Percentiles rank a stretch among this genome's conserved stretches.
Conservation (phyloP, 805 yeast genomes). For the Candida boleticola region DNA sequence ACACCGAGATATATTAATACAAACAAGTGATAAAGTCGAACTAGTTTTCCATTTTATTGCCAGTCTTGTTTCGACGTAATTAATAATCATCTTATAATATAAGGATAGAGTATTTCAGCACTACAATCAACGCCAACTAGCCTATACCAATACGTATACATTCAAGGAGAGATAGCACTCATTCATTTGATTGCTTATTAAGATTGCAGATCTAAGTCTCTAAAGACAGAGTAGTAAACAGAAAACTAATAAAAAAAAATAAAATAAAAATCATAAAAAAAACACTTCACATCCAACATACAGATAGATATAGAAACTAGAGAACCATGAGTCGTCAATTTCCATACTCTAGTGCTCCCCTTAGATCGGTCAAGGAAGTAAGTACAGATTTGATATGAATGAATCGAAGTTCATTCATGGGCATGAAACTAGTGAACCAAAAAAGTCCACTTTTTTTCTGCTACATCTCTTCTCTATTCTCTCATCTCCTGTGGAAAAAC, state of each 20-base stretch:
- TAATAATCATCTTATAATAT: too few relatives aligned
- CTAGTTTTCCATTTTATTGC: too few relatives aligned
- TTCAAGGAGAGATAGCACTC: constrained; percentile 20
- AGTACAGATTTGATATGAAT: too few relatives aligned
- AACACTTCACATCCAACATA: too few relatives aligned
- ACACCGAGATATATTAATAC: not conserved
- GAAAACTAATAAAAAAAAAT: constrained; percentile 9
- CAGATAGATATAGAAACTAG: too few relatives aligned
- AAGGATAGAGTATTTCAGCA: constrained; percentile 3
- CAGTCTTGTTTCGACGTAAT: not conserved
- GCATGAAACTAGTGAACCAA: too few relatives aligned
- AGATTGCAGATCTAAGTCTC: not conserved
- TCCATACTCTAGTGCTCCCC: constrained; percentile 97
- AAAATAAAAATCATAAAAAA: constrained; percentile 12
- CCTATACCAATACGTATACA: constrained; percentile 8
- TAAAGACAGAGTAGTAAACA: not conserved
- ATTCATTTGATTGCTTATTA: constrained; percentile 29
- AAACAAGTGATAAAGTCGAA: too few relatives aligned
- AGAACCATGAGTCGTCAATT: constrained; percentile 47
- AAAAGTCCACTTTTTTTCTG: not conserved
- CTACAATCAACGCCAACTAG: constrained; percentile 6
- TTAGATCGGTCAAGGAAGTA: constrained; percentile 95
- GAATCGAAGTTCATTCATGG: too few relatives aligned
- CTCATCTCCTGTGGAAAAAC: not conserved
- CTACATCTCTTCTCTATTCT: constrained; percentile 1